A percentile compares a stretch with the other conserved stretches of the same genome.
Evolutionary conservation across 2,329 filamentous ascomycete species (phyloP).

Genomic region (Paramyrothecium sp.): DNA sequence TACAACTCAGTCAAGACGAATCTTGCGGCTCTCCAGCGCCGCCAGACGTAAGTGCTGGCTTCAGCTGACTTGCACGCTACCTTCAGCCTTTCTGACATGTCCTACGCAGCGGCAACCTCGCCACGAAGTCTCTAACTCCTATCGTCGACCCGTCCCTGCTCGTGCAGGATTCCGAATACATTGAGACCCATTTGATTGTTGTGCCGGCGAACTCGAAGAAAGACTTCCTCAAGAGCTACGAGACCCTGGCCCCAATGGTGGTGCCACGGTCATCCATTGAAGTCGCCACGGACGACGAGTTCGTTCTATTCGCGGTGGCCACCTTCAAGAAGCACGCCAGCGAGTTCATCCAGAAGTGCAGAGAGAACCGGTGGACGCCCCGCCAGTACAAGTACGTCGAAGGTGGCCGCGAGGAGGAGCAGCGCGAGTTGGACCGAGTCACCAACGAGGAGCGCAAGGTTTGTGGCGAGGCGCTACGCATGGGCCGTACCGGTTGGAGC

Average conservation of each 20-base stretch:
- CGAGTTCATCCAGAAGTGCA: conserved; percentile 89
- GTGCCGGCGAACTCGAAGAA: conserved; percentile 79
- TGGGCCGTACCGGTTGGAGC: conserved; percentile 90
- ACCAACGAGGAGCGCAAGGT: conserved; percentile 85
- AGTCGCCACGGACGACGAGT: conserved; percentile 85
- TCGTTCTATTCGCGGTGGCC: conserved; percentile 82
- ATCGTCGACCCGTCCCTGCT: conserved; percentile 79
- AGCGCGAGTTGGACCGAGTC: conserved; percentile 79
- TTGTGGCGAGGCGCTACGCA: conserved; percentile 85
- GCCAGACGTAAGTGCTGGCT: conserved; percentile 67
- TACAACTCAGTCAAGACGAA: conserved; percentile 91
- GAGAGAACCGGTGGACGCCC: conserved; percentile 92
- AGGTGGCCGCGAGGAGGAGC: conserved; percentile 85
- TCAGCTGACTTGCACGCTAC: conserved; percentile 1
- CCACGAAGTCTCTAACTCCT: conserved; percentile 89
- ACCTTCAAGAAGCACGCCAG: conserved; percentile 87
- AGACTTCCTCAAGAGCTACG: conserved; percentile 87
- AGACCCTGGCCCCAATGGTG: conserved; percentile 86
- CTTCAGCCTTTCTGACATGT: conserved; percentile 8
- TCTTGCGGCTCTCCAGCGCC: conserved; percentile 76
- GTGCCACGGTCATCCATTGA: conserved; percentile 84
- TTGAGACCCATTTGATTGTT: conserved; percentile 91
- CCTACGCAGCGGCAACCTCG: conserved; percentile 73
- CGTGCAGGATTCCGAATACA: conserved; percentile 89
- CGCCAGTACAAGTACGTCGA: conserved; percentile 92